Evolutionary conservation across 768 basidiomycete species (phyloP), one percentile per base, ranked within the genome.

Genomic region (Leucogyrophana mollusca): DNA sequence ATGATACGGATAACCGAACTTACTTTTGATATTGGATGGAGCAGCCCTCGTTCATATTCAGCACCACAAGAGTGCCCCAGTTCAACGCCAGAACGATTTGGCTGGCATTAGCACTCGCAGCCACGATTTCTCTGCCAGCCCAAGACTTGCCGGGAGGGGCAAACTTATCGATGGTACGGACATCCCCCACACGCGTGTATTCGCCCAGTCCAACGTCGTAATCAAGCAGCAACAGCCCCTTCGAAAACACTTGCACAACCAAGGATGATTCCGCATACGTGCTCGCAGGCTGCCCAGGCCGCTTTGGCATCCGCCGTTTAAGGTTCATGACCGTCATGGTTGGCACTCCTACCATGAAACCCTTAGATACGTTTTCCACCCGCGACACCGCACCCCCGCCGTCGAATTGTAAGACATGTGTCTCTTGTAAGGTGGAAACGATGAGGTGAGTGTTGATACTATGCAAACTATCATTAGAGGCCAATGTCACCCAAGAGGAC

Each of bases 211-310:
- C 57, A 1, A 62, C 30, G 52, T 89, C 79, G 56, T 74, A 79
- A 51, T 85, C 76, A 4, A 88, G 60, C 17, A 90, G 64, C 17
- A 69, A 59, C 4, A 83, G 74, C 4, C 74, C 78, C 14, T 67
- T 69, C 4, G 77, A 66, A 2, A 88, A 88, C 13, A 93, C 84
- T 64, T 94, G 93, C 0, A 91, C 76, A 7, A 85, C 72, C 4
- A 79, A 64, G n/a, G 73, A 60, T 0, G 83, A 82, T 40, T 79
- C 67, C 9, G 57, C 61, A 43, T 77, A 76, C 4, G 50, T 41
- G 8, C 58, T 51, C 59, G 57, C 17, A 22, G 55, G 34, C n/a
- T 60, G 40, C 49, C 47, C 17, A 44, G 55, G 20, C 14, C 49
- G 33, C 34, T 52, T 39, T 32, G 54, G 44, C 36, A 53, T 56